Evolutionary conservation across 805 yeast species (phyloP).

Genomic region (Wickerhamiella azymoides): DNA sequence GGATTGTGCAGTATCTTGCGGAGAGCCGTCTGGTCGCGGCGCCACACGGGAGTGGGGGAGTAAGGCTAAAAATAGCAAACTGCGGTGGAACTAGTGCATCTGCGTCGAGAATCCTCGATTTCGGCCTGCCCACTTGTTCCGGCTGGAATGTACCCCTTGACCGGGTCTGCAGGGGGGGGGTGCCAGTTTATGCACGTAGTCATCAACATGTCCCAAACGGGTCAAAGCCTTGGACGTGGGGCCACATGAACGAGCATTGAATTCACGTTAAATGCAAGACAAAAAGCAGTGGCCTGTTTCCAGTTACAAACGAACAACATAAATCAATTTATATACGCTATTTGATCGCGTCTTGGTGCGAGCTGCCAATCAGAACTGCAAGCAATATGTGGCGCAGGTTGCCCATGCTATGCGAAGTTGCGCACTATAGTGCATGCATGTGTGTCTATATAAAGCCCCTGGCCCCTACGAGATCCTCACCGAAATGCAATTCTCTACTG

Average conservation of each 20-base stretch:
- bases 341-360: neutral
- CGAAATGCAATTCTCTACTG: constrained; percentile 8
- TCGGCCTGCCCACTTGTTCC: neutral
- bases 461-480: neutral
- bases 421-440: neutral
- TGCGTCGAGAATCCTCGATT: no score
- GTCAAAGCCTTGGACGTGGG: neutral
- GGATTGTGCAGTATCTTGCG: neutral
- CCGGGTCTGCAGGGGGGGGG: neutral
- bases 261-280: no score
- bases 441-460: neutral
- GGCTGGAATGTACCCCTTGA: neutral
- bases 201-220: neutral
- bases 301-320: no score
- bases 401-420: neutral
- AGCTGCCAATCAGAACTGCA: neutral
- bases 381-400: constrained; percentile 6
- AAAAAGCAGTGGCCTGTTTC: no score
- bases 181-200: neutral
- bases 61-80: no score
- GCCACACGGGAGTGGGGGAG: no score
- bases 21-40: neutral
- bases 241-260: neutral
- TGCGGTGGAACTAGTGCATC: no score
- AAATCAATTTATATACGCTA: no score